A percentile compares a stretch with the other conserved stretches of the same genome.
Conservation (phyloP, 1,139 yeast genomes). For the Citeromyces hawaiiensis region DNA sequence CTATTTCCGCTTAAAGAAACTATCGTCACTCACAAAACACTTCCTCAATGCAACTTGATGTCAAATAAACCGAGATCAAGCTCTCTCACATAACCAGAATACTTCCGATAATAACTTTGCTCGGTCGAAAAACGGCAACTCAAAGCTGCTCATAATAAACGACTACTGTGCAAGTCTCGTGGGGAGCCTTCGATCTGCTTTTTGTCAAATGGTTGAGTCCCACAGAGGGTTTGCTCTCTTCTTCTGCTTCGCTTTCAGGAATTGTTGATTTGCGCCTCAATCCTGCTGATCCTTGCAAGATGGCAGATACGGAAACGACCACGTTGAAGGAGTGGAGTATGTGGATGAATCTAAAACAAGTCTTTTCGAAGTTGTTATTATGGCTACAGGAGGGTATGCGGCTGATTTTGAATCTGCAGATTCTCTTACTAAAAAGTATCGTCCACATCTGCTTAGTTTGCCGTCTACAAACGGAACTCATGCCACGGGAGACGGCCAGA, state of each 20-base stretch:
- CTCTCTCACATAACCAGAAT: too few species aligned
- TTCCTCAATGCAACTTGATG: too few species aligned
- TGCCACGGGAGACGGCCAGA: constrained; percentile 71
- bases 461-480: constrained; percentile 72
- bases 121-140: too few species aligned
- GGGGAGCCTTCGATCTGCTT: constrained; percentile 56
- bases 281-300: background rate
- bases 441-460: constrained; percentile 48
- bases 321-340: constrained; percentile 36
- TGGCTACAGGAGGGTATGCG: constrained; percentile 76
- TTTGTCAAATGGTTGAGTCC: constrained; percentile 47
- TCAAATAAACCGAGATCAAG: too few species aligned
- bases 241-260: constrained; percentile 5
- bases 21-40: too few species aligned
- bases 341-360: constrained; percentile 21
- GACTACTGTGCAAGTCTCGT: constrained; percentile 10
- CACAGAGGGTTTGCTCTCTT: constrained; percentile 18
- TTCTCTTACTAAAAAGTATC: constrained; percentile 34
- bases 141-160: too few species aligned
- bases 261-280: background rate
- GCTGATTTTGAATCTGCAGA: constrained; percentile 29
- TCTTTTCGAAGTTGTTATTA: constrained; percentile 42
- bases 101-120: too few species aligned
- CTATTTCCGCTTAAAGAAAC: too few species aligned
- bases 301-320: constrained; percentile 17